Evolutionary conservation across 108 stramenopile genomes (phyloP).

Genomic region (Pseudonitzschia multistriata): DNA sequence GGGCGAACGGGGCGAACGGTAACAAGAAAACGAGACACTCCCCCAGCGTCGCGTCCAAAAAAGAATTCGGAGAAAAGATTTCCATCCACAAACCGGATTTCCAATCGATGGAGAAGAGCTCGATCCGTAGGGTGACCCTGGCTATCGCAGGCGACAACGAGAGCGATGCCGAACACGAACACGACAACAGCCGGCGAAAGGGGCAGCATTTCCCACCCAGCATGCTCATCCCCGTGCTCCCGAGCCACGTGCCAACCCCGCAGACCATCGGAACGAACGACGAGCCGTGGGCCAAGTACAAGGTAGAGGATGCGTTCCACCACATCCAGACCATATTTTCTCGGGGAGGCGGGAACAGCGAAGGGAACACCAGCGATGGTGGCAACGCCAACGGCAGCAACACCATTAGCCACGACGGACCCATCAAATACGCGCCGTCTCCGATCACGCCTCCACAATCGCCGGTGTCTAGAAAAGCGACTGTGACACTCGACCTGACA

Average conservation of each 20-base stretch:
- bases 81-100: slow-evolving; percentile 2
- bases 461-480: neutral
- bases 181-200: neutral
- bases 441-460: neutral
- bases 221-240: neutral
- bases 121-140: neutral
- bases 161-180: neutral
- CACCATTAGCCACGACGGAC: neutral
- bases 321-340: neutral
- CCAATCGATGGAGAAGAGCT: neutral
- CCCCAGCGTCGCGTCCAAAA: neutral
- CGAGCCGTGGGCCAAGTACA: neutral
- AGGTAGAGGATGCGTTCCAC: neutral
- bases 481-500: neutral
- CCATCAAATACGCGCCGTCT: neutral
- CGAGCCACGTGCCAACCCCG: slow-evolving; percentile 8
- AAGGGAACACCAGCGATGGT: neutral
- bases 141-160: neutral
- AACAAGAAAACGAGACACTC: too few species aligned
- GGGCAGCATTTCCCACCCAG: neutral
- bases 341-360: too few species aligned
- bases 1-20: too few species aligned
- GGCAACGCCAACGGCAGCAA: neutral
- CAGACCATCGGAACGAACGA: neutral
- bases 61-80: neutral